phyloP scores from a whole-genome alignment of 1,284 basidiomycete species.

The Trichosporon asahii region DNA sequence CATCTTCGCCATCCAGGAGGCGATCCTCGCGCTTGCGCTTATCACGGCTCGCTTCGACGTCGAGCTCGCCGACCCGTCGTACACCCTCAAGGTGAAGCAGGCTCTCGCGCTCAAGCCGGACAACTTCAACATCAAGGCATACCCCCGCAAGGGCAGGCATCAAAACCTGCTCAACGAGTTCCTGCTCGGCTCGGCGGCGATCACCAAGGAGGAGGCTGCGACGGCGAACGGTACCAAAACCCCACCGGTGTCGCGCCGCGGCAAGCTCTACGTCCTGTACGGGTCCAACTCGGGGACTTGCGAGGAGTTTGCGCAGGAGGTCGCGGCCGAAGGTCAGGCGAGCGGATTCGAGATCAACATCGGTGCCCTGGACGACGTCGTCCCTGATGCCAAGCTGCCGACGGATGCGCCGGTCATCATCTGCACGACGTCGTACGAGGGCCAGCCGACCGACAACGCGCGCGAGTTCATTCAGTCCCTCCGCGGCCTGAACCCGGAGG shows the following conservation, averaged over 20 bases:
- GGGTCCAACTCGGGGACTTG: conserved; percentile 56
- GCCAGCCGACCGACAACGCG: conserved; percentile 33
- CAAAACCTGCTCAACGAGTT: conserved; percentile 11
- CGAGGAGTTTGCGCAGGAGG: conserved; percentile 56
- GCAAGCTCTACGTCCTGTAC: conserved; percentile 45
- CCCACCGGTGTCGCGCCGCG: not conserved
- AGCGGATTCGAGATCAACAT: conserved; percentile 55
- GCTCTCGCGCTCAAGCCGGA: conserved; percentile 57
- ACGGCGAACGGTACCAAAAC: not conserved
- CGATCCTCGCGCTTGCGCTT: conserved; percentile 52
- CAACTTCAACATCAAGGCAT: conserved; percentile 47
- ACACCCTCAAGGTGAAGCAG: conserved; percentile 54
- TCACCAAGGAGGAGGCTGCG: conserved; percentile 14
- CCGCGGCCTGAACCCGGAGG: conserved; percentile 22
- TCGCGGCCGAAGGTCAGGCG: conserved; percentile 53
- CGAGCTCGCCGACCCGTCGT: conserved; percentile 52
- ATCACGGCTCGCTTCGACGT: conserved; percentile 56
- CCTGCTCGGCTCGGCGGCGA: conserved; percentile 30
- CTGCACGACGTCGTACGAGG: conserved; percentile 59
- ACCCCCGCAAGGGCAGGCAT: conserved; percentile 4
- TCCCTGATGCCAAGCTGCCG: conserved; percentile 46
- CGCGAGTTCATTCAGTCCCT: conserved; percentile 10
- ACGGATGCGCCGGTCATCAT: conserved; percentile 56
- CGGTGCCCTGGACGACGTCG: conserved; percentile 54
- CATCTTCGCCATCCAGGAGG: conserved; percentile 57